Conservation (phyloP, 192 early-diverging fungal genomes). For the Lunasporangiospora selenospora region DNA sequence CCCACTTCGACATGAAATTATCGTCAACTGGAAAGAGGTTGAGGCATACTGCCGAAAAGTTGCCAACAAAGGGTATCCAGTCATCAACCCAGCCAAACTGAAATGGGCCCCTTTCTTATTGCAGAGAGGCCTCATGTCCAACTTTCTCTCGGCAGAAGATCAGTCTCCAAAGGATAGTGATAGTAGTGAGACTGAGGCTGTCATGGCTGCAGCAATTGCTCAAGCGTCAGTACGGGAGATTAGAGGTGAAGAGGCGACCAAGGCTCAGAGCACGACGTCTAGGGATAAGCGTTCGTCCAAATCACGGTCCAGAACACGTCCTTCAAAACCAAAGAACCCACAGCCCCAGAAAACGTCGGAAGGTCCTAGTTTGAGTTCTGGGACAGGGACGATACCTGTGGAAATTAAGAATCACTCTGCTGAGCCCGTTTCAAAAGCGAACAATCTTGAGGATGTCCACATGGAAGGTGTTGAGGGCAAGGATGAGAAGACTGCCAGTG, state of each 20-base stretch:
- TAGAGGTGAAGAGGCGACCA: background rate
- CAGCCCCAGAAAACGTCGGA: too few species aligned
- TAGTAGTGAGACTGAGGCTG: constrained; percentile 1
- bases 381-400: too few species aligned
- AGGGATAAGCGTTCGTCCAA: constrained; percentile 1
- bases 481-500: too few species aligned
- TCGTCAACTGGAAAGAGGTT: constrained; percentile 53
- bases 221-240: background rate
- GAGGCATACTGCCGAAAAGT: constrained; percentile 55
- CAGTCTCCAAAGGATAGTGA: constrained; percentile 4
- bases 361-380: too few species aligned
- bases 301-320: constrained; percentile 3
- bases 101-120: constrained; percentile 76
- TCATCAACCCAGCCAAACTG: constrained; percentile 64
- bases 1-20: constrained; percentile 53
- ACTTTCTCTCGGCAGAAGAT: background rate
- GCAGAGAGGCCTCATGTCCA: constrained; percentile 48
- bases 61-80: constrained; percentile 56
- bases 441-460: too few species aligned
- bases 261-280: background rate
- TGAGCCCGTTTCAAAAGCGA: too few species aligned
- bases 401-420: too few species aligned
- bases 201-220: background rate
- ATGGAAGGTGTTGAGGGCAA: too few species aligned
- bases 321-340: too few species aligned